phyloP scores from a whole-genome alignment of 495 filamentous ascomycete species.

The Trichoderma orchidacearum region DNA sequence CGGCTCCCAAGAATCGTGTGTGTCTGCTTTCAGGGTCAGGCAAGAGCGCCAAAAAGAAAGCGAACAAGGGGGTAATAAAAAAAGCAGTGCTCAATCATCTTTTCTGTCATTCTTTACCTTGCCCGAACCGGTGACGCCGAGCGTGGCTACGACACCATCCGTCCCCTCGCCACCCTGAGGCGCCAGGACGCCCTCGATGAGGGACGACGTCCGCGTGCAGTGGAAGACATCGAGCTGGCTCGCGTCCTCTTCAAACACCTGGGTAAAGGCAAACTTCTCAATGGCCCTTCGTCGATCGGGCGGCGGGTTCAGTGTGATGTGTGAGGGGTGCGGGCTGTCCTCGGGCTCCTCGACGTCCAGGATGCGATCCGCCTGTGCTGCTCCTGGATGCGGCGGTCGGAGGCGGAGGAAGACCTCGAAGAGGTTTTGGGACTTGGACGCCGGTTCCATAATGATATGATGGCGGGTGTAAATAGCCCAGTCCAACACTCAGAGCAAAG shows the following conservation, averaged over 20 bases:
- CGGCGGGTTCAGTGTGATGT: slow-evolving; percentile 80
- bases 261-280: slow-evolving; percentile 90
- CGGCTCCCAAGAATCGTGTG: slow-evolving; percentile 93
- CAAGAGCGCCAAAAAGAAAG: too few species aligned
- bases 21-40: slow-evolving; percentile 39
- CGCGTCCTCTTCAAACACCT: slow-evolving; percentile 77
- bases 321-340: slow-evolving; percentile 43
- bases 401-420: slow-evolving; percentile 91
- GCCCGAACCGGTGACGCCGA: slow-evolving; percentile 91
- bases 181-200: slow-evolving; percentile 69
- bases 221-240: slow-evolving; percentile 80
- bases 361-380: slow-evolving; percentile 44
- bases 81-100: too few species aligned
- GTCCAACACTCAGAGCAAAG: too few species aligned
- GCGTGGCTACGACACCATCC: slow-evolving; percentile 81
- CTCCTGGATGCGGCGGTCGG: slow-evolving; percentile 48
- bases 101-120: slow-evolving; percentile 45
- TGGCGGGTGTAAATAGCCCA: too few species aligned
- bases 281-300: slow-evolving; percentile 72
- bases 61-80: neutral
- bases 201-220: slow-evolving; percentile 56
- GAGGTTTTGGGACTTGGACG: slow-evolving; percentile 27
- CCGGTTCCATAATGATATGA: neutral
- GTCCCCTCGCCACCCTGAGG: slow-evolving; percentile 55
- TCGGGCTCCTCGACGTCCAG: slow-evolving; percentile 56